Base-by-base conservation (phyloP, 306 rosid species). In the Quercus agrifolia region DNA sequence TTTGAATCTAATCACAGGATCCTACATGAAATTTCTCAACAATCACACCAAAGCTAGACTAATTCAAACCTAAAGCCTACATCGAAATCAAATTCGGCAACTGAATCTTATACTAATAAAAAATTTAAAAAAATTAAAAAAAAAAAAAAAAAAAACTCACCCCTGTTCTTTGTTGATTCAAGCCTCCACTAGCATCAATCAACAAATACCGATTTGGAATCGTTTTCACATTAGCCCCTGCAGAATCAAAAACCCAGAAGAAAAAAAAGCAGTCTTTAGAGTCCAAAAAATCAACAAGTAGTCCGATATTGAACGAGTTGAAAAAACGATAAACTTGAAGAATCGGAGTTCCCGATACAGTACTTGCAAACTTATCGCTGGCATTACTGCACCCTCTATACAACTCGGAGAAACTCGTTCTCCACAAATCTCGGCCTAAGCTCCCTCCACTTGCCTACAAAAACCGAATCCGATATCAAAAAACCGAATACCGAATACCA, bases 131-230 rank as follows among this genome's bases (percentile, higher is more conserved):
- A 41, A 0, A 51, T 30, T 30, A 38, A 74, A 79, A 54, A 58
- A 30, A 5, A 61, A 23, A 3, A 35, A 11, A 73, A 41, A 61
- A 57, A 31, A 77, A 81, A 49, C 83, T 73, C 79, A 94, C 99
- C 95, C 99, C 99, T 73, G 97, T 94, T 89, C 99, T 90, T 83
- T 94, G 99, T 77, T 94, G 97, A 88, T 94, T 94, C 80, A 94
- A 80, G 61, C 99, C 99, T 82, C 97, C 99, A 73, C 97, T 92
- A 2, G 97, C 86, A 44, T 86, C 91, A 73, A 94, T 94, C 78
- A 90, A 58, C 89, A 94, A 85, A 79, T 87, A 90, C 35, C 95
- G 86, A 78, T 88, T 84, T 0, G 90, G 86, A 81, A 81, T 83
- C 9, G 97, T 94, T 85, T 91, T 94, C 74, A 13, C 81, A 76